Conservation (phyloP, 2,329 filamentous ascomycete genomes). For the Aspergillus flavus region DNA sequence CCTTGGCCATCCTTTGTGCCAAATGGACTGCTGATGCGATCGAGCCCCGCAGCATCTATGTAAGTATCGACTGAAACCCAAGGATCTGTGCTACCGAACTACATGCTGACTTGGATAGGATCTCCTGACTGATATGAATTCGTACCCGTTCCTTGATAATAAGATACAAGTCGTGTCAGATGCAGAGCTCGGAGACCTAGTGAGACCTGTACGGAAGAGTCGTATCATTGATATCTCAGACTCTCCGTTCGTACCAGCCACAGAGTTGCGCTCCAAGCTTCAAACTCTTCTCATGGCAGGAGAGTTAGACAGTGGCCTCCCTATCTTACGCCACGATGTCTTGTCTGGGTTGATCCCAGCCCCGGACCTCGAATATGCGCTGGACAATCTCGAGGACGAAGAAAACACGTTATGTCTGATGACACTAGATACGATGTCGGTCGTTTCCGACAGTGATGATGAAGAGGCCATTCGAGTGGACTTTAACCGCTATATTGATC, state of each 20-base stretch:
- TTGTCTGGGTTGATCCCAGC: constrained; percentile 91
- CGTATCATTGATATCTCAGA: constrained; percentile 85
- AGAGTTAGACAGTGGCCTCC: constrained; percentile 88
- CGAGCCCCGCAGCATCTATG: constrained; percentile 91
- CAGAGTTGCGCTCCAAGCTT: constrained; percentile 76
- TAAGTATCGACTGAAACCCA: constrained; percentile 44
- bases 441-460: constrained; percentile 63
- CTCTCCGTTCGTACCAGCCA: constrained; percentile 77
- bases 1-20: constrained; percentile 85
- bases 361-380: constrained; percentile 88
- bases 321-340: constrained; percentile 76
- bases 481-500: constrained; percentile 90
- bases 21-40: constrained; percentile 98
- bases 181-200: constrained; percentile 82
- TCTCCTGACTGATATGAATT: constrained; percentile 93
- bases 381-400: constrained; percentile 82
- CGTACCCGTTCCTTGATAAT: constrained; percentile 96
- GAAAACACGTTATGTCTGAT: constrained; percentile 75
- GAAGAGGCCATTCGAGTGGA: constrained; percentile 69
- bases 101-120: constrained; percentile 57
- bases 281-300: constrained; percentile 80
- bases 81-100: neutral
- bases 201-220: constrained; percentile 72
- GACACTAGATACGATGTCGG: constrained; percentile 63
- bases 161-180: constrained; percentile 92